Evolutionary conservation across 2,329 filamentous ascomycete species (phyloP), one percentile per base, ranked within the genome.

Genomic region (Reticulascus tulasneorum): DNA sequence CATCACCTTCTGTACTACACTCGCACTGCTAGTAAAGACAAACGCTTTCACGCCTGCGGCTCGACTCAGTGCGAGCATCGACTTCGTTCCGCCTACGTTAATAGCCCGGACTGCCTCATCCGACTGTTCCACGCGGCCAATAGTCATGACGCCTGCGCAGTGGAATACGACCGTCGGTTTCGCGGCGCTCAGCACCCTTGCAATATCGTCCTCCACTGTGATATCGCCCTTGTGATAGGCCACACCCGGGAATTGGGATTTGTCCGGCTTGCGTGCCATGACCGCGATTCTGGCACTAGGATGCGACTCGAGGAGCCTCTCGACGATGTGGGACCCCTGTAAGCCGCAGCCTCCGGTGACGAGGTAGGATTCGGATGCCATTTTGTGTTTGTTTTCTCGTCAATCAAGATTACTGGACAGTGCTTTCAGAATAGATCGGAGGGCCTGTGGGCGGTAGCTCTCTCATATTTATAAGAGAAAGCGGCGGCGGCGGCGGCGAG

Each of bases 11-110:
- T 46, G 69, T 18, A 83, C 61, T 11, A 82, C 78, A 6, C 77
- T 79, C 26, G 73, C 71, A 40, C 71, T 78, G 50, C 75, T 80
- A 15, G 80, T 84, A 54, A 79, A 82, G 27, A 84, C 74, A 42
- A 84, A 73, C 1, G 68, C 75, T 49, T 66, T 73, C 39, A 76
- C 77, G 3, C 38, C 42, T 22, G 64, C 62, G 9, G 13, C 15
- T 45, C 63, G 62, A 8, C 72, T 67, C 10, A 73, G 73, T 8
- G 74, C 67, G 16, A 84, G 58, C 18, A 84, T 58, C 30, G 77
- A 75, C 42, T 61, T 62, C 9, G 81, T 83, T 13, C 81, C 81
- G 12, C 75, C 69, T 12, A 82, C 73, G 54, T 84, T 85, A 33
- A 84, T 69, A 35, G 69, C 69, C 44, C 69, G 71, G 38, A 82